Conservation (phyloP, 306 rosid species). For the Argentina anserina region DNA sequence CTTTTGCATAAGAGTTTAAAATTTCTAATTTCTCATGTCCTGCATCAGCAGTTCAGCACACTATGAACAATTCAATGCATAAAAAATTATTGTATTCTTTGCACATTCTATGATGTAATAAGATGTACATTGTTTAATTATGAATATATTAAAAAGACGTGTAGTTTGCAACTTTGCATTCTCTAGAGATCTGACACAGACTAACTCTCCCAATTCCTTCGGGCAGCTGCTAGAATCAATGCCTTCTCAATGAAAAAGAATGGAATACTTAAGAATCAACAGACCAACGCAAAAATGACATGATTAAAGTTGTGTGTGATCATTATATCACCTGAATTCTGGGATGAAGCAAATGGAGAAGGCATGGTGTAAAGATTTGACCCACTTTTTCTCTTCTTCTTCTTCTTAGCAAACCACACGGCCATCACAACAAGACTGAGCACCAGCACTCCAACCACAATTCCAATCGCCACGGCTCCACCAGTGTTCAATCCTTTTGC, state of each 20-base stretch:
- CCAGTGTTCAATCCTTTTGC: conserved; percentile 45
- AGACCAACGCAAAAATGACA: neutral
- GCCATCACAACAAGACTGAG: conserved; percentile 66
- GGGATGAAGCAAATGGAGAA: conserved; percentile 88
- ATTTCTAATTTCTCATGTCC: neutral
- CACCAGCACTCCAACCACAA: conserved; percentile 55
- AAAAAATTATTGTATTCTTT: neutral
- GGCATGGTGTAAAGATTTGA: conserved; percentile 39
- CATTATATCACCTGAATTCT: conserved; percentile 71
- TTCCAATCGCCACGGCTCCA: conserved; percentile 57
- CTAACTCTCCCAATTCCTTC: neutral
- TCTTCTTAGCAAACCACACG: conserved; percentile 56
- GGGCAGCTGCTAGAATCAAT: conserved; percentile 1
- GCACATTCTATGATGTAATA: neutral
- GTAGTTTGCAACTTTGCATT: too few species aligned
- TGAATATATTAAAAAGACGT: too few species aligned
- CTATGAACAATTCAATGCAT: neutral
- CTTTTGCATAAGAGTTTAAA: neutral
- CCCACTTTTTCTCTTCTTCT: conserved; percentile 51
- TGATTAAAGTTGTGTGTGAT: neutral
- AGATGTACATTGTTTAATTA: neutral
- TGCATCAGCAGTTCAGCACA: neutral
- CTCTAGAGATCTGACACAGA: too few species aligned
- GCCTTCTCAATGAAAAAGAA: neutral
- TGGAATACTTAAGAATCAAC: neutral